Evolutionary conservation across 371 early-diverging fungal species (phyloP).

Genomic region (Conidiobolus coronatus): DNA sequence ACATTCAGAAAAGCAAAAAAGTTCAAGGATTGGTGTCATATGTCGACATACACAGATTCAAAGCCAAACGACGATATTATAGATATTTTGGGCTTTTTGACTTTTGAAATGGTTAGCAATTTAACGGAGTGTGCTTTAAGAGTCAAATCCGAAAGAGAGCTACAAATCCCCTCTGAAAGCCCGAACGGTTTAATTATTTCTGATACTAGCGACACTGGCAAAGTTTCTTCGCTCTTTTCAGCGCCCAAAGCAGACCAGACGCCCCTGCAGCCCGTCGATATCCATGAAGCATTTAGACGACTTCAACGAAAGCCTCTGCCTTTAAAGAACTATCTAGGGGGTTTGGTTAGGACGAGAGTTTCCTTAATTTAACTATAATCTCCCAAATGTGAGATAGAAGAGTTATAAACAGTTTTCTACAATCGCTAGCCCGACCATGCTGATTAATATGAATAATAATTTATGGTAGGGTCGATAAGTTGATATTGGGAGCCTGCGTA

Average conservation of each 20-base stretch:
- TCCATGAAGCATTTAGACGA: conserved; percentile 73
- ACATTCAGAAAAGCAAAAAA: conserved; percentile 83
- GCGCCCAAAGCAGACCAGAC: conserved; percentile 50
- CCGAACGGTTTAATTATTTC: conserved; percentile 5
- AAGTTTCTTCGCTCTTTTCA: conserved; percentile 39
- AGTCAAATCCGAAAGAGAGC: conserved; percentile 31
- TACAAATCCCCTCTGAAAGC: conserved; percentile 3
- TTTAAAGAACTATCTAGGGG: conserved; percentile 49
- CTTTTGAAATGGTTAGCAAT: conserved; percentile 86
- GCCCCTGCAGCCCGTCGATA: conserved; percentile 62
- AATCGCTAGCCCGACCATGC: no score
- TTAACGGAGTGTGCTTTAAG: conserved; percentile 69
- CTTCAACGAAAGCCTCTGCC: conserved; percentile 38
- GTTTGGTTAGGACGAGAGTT: conserved; percentile 45
- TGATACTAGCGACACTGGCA: conserved; percentile 11
- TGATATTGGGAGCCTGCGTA: no score
- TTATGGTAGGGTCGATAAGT: no score
- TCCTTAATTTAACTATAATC: conserved; percentile 31
- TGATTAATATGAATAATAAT: no score
- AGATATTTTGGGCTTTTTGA: conserved; percentile 90
- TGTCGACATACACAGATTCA: conserved; percentile 61
- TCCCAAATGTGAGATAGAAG: no score
- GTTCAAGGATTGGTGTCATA: conserved; percentile 89
- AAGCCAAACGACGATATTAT: conserved; percentile 86
- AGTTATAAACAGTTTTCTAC: no score